phyloP scores from a whole-genome alignment of 2,329 filamentous ascomycete species.

The Pseudocercospora eumusae region DNA sequence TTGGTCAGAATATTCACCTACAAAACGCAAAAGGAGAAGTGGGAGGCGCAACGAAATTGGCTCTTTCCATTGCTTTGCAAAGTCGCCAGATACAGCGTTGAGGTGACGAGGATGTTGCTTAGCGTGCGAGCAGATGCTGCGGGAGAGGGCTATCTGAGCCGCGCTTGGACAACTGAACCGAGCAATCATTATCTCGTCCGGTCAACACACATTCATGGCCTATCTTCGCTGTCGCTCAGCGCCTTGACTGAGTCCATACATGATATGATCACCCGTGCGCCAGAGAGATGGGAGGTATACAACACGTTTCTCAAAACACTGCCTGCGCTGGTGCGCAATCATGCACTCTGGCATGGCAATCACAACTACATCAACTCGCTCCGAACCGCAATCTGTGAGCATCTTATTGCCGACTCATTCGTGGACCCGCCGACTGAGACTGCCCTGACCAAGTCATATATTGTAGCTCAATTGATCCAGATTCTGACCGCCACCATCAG shows the following conservation, averaged over 20 bases:
- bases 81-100: constrained; percentile 25
- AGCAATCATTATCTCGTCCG: constrained; percentile 9
- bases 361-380: constrained; percentile 74
- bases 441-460: constrained; percentile 80
- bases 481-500: constrained; percentile 83
- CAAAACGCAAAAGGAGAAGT: constrained; percentile 32
- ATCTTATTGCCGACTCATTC: constrained; percentile 74
- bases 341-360: constrained; percentile 75
- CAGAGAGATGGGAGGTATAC: constrained; percentile 52
- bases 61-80: constrained; percentile 29
- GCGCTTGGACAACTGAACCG: constrained; percentile 3
- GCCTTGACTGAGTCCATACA: constrained; percentile 24
- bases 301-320: constrained; percentile 86
- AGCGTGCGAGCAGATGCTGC: constrained; percentile 29
- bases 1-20: constrained; percentile 29
- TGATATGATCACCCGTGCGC: constrained; percentile 23
- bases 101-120: constrained; percentile 26
- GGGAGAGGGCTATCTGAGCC: constrained; percentile 28
- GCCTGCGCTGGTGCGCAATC: constrained; percentile 85
- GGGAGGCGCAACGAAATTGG: constrained; percentile 31
- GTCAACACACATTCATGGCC: constrained; percentile 21
- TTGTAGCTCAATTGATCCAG: constrained; percentile 86
- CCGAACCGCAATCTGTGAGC: constrained; percentile 75
- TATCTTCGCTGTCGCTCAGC: constrained; percentile 23
- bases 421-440: constrained; percentile 78